These are phyloP conservation scores for Triticum urartu DNA, from an alignment of 176 grass and related monocot species.

Conservation along the genomic window DNA sequence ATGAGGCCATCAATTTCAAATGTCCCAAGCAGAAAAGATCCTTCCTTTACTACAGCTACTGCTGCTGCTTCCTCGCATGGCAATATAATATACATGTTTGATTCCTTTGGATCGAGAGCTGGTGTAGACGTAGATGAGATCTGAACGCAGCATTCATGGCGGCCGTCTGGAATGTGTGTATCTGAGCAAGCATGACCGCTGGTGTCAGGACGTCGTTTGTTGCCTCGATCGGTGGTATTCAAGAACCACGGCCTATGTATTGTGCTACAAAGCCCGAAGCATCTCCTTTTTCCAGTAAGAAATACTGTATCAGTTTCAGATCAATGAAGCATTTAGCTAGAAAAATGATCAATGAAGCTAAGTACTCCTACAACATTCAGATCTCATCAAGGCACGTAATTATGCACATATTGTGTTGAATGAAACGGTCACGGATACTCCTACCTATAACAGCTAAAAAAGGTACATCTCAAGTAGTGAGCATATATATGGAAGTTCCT, in stretches of 20 bases:
- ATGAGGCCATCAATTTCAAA: conserved; percentile 62
- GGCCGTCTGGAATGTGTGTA: conserved; percentile 17
- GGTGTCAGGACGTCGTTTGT: not conserved
- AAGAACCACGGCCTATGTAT: not conserved
- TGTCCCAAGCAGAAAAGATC: conserved; percentile 12
- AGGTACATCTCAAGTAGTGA: not conserved
- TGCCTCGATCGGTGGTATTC: not conserved
- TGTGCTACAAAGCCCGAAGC: not conserved
- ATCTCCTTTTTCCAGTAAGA: not conserved
- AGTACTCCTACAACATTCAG: too few species aligned
- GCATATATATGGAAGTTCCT: not conserved
- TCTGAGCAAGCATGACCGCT: conserved; percentile 13
- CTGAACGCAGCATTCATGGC: conserved; percentile 32
- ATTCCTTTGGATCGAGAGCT: conserved; percentile 33
- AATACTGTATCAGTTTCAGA: not conserved
- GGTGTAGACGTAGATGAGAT: not conserved
- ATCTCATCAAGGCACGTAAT: too few species aligned
- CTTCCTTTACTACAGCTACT: not conserved
- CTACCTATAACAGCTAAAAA: not conserved
- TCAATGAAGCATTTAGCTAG: not conserved
- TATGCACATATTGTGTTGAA: too few species aligned
- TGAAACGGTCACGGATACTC: not conserved
- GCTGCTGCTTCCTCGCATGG: not conserved
- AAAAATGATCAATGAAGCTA: not conserved
- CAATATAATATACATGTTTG: conserved; percentile 11